Base-by-base conservation (phyloP, 2,329 filamentous ascomycete species). In the Fusarium sp. region DNA sequence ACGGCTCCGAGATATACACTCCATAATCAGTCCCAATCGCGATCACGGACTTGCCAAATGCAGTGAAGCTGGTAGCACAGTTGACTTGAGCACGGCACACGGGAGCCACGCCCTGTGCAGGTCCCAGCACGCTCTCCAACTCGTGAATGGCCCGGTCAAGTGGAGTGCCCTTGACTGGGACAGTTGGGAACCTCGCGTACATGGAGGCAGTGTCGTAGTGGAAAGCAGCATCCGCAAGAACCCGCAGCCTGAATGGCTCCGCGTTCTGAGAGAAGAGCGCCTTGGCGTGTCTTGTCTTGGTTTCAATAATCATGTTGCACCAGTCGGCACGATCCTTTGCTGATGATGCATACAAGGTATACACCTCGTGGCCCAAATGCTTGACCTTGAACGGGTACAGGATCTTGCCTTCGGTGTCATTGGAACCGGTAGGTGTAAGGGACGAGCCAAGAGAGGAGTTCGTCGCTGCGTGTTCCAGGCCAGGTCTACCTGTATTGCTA, bases 21-120 rank as follows among this genome's bases (percentile, higher is more conserved):
- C 96, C 96, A 78, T 92, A 94, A 76, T 99, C 96, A 3, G 96
- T 99, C 42, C 97, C 96, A 58, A 99, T 92, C 13, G 95, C 96
- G 72, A 97, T 91, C 86, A 98, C 93, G 46, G 92, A 88, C 78
- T 92, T 95, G 28, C 93, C 93, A 76, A 91, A 92, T 1, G 92
- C 92, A 28, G 89, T 90, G 80, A 99, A 99, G 0, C 93, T 92
- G 5, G 95, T 95, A 2, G 96, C 93, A 78, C 96, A 99, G 77
- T 99, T 96, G 70, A 99, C 94, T 53, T 89, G 86, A 31, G 95
- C 92, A 74, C 93, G 88, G 76, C 93, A 98, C 7, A 98, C 90
- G 4, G 93, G 91, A 5, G 88, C 84, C 13, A 94, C 92, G 7
- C 92, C 87, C 33, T 90, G 87, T 31, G 88, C 88, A 5, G 88